Percentiles rank a stretch among this genome's conserved stretches.
Evolutionary conservation across 345 rosid genomes (phyloP).

Genomic region (Litchi chinensis): DNA sequence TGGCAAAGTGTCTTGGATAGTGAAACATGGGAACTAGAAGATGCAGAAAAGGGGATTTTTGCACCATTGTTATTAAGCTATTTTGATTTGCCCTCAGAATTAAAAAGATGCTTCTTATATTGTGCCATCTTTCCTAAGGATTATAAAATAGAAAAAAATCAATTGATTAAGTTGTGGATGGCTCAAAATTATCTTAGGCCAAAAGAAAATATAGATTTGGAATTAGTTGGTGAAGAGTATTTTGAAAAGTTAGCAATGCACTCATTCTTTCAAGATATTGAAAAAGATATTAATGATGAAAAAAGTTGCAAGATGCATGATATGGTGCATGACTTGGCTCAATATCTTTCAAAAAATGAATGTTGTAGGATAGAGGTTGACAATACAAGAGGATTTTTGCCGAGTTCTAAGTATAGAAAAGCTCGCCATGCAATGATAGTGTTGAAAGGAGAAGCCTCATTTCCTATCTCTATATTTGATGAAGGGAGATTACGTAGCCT

Average conservation of each 20-base stretch:
- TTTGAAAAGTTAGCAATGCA: no score
- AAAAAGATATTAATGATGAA: no score
- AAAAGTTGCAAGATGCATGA: no score
- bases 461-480: neutral
- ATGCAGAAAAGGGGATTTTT: neutral
- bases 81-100: neutral
- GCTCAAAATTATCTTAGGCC: neutral
- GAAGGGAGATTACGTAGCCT: neutral
- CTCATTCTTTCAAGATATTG: no score
- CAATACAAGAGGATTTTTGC: no score
- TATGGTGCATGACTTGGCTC: no score
- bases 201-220: no score
- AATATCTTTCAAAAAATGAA: neutral
- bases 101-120: neutral
- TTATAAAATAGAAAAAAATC: neutral
- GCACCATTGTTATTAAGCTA: neutral
- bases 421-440: no score
- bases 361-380: no score
- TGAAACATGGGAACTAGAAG: neutral
- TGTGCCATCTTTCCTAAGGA: constrained; percentile 7
- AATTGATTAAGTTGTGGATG: neutral
- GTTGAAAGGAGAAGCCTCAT: no score
- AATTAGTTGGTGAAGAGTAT: no score
- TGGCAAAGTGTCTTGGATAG: neutral
- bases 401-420: no score